Evolutionary conservation across 2,329 filamentous ascomycete genomes (phyloP).

Genomic region (Aureobasidium sp.): DNA sequence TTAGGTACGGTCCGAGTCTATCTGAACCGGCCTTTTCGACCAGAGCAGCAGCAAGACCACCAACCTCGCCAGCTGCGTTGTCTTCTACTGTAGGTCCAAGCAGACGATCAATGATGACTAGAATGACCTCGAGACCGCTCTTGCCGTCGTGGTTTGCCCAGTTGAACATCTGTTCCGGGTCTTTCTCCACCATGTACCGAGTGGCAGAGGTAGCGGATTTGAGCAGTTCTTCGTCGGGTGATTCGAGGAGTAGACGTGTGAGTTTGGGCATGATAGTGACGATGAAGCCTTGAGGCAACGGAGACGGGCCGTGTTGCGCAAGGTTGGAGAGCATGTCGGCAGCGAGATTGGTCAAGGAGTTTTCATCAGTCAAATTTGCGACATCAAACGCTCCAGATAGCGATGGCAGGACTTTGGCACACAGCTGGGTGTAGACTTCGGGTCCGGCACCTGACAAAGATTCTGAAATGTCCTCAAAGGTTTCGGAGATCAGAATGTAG

Average conservation of each 20-base stretch:
- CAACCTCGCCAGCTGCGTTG: slow-evolving; percentile 90
- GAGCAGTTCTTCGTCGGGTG: slow-evolving; percentile 79
- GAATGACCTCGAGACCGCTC: slow-evolving; percentile 77
- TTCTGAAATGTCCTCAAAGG: slow-evolving; percentile 80
- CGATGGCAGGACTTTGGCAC: slow-evolving; percentile 78
- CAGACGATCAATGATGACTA: slow-evolving; percentile 87
- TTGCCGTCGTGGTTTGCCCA: slow-evolving; percentile 77
- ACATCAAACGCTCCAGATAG: slow-evolving; percentile 86
- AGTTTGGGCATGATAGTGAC: slow-evolving; percentile 81
- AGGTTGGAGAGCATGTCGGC: slow-evolving; percentile 77
- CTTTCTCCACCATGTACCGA: slow-evolving; percentile 83
- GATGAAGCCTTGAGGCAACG: slow-evolving; percentile 80
- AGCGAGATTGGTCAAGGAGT: slow-evolving; percentile 77
- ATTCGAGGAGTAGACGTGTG: slow-evolving; percentile 71
- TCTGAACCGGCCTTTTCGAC: slow-evolving; percentile 94
- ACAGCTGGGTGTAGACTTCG: slow-evolving; percentile 69
- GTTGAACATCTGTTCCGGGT: slow-evolving; percentile 79
- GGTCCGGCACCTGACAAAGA: slow-evolving; percentile 57
- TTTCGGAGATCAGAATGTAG: slow-evolving; percentile 77
- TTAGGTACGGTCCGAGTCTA: slow-evolving; percentile 79
- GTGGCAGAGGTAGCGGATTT: slow-evolving; percentile 79
- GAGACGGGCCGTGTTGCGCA: slow-evolving; percentile 73
- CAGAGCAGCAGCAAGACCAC: slow-evolving; percentile 84
- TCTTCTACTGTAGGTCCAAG: slow-evolving; percentile 81
- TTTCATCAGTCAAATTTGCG: slow-evolving; percentile 75